phyloP scores from a whole-genome alignment of 805 yeast species.

The Hanseniaspora thailandica region DNA sequence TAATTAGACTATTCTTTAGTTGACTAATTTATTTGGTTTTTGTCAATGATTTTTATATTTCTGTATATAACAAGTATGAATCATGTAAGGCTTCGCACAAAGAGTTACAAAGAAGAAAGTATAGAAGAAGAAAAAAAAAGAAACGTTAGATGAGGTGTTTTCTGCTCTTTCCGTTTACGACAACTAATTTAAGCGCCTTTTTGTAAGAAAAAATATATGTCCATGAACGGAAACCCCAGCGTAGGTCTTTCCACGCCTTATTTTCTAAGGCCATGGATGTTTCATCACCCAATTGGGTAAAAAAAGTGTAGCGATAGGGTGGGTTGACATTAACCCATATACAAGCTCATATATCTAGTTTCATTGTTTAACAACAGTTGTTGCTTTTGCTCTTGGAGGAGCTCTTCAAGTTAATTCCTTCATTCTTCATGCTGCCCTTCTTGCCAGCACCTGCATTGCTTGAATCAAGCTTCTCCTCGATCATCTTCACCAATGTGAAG shows the following conservation, averaged over 20 bases:
- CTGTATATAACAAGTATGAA: no score
- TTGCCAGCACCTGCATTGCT: neutral
- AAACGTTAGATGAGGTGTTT: neutral
- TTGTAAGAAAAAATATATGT: neutral
- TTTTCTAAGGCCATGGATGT: no score
- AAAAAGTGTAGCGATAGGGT: no score
- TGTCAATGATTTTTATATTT: neutral
- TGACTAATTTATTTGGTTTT: neutral
- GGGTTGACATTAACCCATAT: no score
- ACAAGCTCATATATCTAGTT: no score
- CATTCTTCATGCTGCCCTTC: conserved; percentile 3
- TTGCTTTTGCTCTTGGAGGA: conserved; percentile 5
- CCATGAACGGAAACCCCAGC: neutral
- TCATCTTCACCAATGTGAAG: conserved; percentile 73
- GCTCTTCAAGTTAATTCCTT: conserved; percentile 5
- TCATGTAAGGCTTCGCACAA: no score
- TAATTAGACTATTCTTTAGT: neutral
- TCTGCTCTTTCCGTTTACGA: neutral
- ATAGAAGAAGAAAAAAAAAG: neutral
- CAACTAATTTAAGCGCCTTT: neutral
- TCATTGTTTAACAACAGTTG: conserved; percentile 2
- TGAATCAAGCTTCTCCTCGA: conserved; percentile 55
- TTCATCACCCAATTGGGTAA: no score
- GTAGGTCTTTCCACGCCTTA: neutral
- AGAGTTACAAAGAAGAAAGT: no score